phyloP scores from a whole-genome alignment of 371 early-diverging fungal genomes.

The Amoeboaphelidium protococcarum region DNA sequence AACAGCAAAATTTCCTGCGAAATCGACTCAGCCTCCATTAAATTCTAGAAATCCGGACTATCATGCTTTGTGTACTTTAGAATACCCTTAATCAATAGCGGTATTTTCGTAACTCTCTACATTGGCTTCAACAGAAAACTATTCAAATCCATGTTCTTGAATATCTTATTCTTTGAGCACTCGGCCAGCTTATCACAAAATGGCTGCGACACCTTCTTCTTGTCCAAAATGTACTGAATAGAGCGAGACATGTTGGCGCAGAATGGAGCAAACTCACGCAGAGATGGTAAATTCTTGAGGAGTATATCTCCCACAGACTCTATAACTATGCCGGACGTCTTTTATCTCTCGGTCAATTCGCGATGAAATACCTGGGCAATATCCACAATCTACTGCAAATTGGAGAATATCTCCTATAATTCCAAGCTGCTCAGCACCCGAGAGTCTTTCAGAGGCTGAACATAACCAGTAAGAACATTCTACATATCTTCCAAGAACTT shows the following conservation, averaged over 20 bases:
- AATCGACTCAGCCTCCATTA: background rate
- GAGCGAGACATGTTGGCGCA: background rate
- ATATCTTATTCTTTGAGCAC: slow-evolving; percentile 21
- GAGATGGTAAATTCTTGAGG: background rate
- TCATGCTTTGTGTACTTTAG: background rate
- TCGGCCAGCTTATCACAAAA: background rate
- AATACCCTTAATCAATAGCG: slow-evolving; percentile 47
- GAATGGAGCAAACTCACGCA: background rate
- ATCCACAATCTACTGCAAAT: background rate
- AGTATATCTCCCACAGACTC: background rate
- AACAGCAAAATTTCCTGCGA: background rate
- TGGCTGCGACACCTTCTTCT: background rate
- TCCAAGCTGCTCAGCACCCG: background rate
- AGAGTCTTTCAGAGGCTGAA: background rate
- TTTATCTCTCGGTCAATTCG: background rate
- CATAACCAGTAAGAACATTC: background rate
- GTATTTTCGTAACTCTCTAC: slow-evolving; percentile 77
- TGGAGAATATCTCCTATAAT: background rate
- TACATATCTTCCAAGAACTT: background rate
- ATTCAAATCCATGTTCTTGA: slow-evolving; percentile 30
- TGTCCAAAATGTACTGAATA: background rate
- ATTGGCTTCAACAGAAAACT: slow-evolving; percentile 70
- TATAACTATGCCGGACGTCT: background rate
- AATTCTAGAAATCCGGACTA: background rate
- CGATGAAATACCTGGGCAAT: background rate